Percentiles rank a stretch among this genome's conserved stretches.
These are phyloP conservation scores for Apiospora rasikravindrae DNA, from an alignment of 2,329 filamentous ascomycete genomes.

Conservation along the genomic window DNA sequence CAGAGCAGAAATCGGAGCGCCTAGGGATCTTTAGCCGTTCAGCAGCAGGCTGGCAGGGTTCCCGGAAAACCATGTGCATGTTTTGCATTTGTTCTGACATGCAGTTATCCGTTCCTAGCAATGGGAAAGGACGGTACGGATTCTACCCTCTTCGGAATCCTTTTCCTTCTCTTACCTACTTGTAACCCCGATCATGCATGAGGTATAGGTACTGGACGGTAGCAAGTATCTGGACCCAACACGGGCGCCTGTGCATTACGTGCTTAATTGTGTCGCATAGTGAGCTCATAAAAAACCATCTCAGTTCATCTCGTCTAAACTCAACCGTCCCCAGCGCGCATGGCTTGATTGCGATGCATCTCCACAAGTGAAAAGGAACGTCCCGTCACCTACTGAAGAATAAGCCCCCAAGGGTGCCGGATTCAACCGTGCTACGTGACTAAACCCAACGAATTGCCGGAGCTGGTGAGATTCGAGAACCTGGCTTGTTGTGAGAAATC, in stretches of 20 bases:
- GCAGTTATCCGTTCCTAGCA: not conserved
- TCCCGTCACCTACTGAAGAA: not conserved
- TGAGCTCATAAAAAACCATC: slow-evolving; percentile 2
- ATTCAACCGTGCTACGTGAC: not conserved
- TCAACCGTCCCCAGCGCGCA: not conserved
- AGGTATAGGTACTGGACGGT: not conserved
- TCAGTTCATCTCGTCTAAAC: slow-evolving; percentile 15
- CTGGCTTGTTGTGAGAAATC: slow-evolving; percentile 7
- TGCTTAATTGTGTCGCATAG: not conserved
- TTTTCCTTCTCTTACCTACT: not conserved
- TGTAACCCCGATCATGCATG: slow-evolving; percentile 4
- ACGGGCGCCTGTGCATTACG: not conserved
- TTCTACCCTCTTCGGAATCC: not conserved
- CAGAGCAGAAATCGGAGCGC: not conserved
- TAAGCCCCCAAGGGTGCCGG: not conserved
- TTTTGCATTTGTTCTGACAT: not conserved
- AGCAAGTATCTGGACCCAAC: not conserved
- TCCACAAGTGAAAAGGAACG: slow-evolving; percentile 11
- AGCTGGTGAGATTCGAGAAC: not conserved
- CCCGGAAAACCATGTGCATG: not conserved
- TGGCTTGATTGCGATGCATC: slow-evolving; percentile 2
- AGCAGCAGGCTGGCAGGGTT: not conserved
- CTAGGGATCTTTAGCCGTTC: not conserved
- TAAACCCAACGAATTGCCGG: not conserved
- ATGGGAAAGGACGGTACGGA: not conserved